Conservation (phyloP, 805 yeast species). For the Candida schatavii region DNA sequence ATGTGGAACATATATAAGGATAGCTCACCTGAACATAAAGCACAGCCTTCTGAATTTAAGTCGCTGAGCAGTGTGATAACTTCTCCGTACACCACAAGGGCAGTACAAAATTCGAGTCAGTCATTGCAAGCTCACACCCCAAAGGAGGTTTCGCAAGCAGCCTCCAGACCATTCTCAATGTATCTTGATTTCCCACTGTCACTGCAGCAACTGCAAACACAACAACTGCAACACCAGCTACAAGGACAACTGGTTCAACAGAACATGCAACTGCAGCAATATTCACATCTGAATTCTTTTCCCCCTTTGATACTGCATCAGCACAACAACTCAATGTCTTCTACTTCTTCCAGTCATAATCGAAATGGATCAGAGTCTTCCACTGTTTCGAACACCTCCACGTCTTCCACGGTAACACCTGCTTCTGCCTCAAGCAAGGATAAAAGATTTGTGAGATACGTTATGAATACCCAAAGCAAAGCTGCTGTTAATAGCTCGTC, state of each 20-base stretch:
- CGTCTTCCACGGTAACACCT: constrained; percentile 28
- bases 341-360: constrained; percentile 14
- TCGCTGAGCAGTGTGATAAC: too few relatives aligned
- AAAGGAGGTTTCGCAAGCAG: not conserved
- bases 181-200: not conserved
- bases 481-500: constrained; percentile 35
- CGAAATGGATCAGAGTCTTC: constrained; percentile 38
- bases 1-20: not conserved
- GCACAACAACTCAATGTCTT: not conserved
- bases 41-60: too few relatives aligned
- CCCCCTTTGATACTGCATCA: not conserved
- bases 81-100: too few relatives aligned
- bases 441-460: constrained; percentile 41
- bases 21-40: not conserved
- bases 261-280: not conserved
- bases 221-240: not conserved
- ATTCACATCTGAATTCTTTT: not conserved
- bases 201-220: not conserved
- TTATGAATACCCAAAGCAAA: constrained; percentile 33
- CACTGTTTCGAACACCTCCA: constrained; percentile 27
- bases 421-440: constrained; percentile 30
- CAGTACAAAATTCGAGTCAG: too few relatives aligned
- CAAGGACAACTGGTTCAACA: not conserved
- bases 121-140: too few relatives aligned
- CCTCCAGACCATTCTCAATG: constrained; percentile 1